Conservation (phyloP, 345 rosid species). For the Alliaria petiolata region DNA sequence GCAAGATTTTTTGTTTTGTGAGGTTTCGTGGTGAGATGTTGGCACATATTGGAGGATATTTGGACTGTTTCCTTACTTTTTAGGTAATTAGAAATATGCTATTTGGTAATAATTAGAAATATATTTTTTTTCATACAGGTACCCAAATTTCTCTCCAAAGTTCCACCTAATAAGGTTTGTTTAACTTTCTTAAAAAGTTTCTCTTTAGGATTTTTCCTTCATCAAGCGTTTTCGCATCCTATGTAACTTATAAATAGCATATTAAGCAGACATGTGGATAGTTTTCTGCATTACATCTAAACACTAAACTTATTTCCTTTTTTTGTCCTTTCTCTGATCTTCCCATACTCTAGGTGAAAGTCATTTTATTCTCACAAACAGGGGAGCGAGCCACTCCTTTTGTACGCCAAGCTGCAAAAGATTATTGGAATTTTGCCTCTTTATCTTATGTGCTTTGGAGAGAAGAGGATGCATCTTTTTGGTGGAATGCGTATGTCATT, state of each 20-base stretch:
- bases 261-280: neutral
- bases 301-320: neutral
- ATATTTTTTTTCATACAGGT: conserved; percentile 12
- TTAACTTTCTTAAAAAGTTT: neutral
- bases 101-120: neutral
- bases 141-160: conserved; percentile 36
- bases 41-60: neutral
- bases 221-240: conserved; percentile 4
- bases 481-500: conserved; percentile 87
- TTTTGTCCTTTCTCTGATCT: conserved; percentile 7
- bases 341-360: conserved; percentile 60
- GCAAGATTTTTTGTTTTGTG: neutral
- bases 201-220: neutral
- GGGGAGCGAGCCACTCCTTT: conserved; percentile 90
- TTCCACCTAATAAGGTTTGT: conserved; percentile 57
- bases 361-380: conserved; percentile 85
- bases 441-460: conserved; percentile 78
- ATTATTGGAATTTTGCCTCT: conserved; percentile 74
- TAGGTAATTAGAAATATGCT: neutral
- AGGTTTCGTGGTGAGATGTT: conserved; percentile 8
- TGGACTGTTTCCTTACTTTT: neutral
- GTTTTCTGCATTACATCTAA: conserved; percentile 1
- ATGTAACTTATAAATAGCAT: neutral
- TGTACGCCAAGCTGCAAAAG: conserved; percentile 70
- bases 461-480: conserved; percentile 83